Percentiles rank a stretch among this genome's conserved stretches.
phyloP scores from a whole-genome alignment of 495 filamentous ascomycete genomes.

The Pseudevernia furfuracea region DNA sequence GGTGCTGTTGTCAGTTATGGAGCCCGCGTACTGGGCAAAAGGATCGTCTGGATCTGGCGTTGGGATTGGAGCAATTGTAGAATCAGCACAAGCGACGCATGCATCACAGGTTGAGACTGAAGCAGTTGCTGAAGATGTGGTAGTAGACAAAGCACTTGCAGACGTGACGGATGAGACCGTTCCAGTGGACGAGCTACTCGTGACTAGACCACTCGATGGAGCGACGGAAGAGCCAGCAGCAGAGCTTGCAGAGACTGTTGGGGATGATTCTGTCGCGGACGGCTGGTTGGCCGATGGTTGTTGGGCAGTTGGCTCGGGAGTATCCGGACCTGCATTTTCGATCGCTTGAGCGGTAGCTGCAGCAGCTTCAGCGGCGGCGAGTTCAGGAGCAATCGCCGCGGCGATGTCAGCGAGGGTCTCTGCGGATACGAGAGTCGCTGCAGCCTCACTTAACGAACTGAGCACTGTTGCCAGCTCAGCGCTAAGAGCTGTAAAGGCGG shows the following conservation, averaged over 20 bases:
- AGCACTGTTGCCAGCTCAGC: constrained; percentile 1
- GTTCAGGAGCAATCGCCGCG: neutral
- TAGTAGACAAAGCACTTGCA: neutral
- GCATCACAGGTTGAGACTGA: neutral
- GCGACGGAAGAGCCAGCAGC: neutral
- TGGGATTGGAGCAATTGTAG: neutral
- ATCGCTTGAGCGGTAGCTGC: constrained; percentile 6
- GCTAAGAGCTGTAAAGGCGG: constrained; percentile 3
- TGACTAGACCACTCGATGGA: neutral
- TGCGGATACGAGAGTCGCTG: neutral
- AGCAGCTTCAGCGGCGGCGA: constrained; percentile 1
- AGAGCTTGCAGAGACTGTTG: neutral
- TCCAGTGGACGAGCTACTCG: neutral
- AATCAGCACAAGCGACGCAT: neutral
- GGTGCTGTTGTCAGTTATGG: neutral
- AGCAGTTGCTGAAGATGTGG: neutral
- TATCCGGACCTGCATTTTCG: neutral
- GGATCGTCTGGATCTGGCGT: neutral
- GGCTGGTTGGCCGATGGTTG: neutral
- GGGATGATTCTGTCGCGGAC: neutral
- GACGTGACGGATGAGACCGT: neutral
- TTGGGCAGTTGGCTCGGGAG: neutral
- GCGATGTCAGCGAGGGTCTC: constrained; percentile 8
- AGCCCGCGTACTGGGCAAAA: neutral
- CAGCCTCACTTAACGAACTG: neutral